A percentile compares a stretch with the other conserved stretches of the same genome.
These are phyloP conservation scores for Cyberlindnera maclurae DNA, from an alignment of 805 yeast species.

Conservation along the genomic window DNA sequence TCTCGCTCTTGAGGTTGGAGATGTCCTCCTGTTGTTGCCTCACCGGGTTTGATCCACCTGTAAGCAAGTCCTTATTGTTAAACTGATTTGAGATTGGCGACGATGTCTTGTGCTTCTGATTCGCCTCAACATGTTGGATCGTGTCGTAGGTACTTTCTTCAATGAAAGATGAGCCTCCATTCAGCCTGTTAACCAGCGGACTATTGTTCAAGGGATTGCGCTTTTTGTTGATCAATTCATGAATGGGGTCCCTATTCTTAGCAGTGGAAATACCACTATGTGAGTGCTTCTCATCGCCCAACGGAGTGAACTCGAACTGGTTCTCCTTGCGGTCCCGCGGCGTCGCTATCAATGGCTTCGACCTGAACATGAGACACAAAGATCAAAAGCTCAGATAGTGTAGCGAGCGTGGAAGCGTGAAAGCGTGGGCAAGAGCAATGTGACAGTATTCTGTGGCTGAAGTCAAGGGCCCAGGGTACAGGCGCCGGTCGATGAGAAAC, in stretches of 20 bases:
- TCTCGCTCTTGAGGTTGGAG: slow-evolving; percentile 32
- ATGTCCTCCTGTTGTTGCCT: slow-evolving; percentile 25
- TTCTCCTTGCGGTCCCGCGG: slow-evolving; percentile 1
- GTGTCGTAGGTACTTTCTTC: slow-evolving; percentile 20
- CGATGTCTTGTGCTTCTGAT: slow-evolving; percentile 1
- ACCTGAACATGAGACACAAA: slow-evolving; percentile 1
- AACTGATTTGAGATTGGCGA: slow-evolving; percentile 15
- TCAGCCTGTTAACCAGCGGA: slow-evolving; percentile 16
- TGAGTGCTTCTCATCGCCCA: slow-evolving; percentile 1
- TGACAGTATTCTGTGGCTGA: too few species aligned
- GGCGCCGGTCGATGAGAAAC: too few species aligned
- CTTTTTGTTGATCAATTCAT: slow-evolving; percentile 6
- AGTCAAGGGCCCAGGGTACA: too few species aligned
- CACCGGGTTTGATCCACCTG: slow-evolving; percentile 25
- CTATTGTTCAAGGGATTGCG: slow-evolving; percentile 14
- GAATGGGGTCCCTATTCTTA: slow-evolving; percentile 3
- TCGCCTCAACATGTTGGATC: slow-evolving; percentile 11
- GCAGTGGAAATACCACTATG: not conserved
- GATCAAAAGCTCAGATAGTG: not conserved
- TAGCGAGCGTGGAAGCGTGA: too few species aligned
- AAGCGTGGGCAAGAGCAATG: too few species aligned
- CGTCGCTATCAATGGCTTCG: slow-evolving; percentile 2
- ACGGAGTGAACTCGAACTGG: slow-evolving; percentile 2
- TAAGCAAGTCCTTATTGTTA: slow-evolving; percentile 11
- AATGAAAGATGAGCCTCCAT: slow-evolving; percentile 23